A percentile compares a stretch with the other conserved stretches of the same genome.
Evolutionary conservation across 805 yeast genomes (phyloP).

Genomic region (Saturnispora kantuleensis): DNA sequence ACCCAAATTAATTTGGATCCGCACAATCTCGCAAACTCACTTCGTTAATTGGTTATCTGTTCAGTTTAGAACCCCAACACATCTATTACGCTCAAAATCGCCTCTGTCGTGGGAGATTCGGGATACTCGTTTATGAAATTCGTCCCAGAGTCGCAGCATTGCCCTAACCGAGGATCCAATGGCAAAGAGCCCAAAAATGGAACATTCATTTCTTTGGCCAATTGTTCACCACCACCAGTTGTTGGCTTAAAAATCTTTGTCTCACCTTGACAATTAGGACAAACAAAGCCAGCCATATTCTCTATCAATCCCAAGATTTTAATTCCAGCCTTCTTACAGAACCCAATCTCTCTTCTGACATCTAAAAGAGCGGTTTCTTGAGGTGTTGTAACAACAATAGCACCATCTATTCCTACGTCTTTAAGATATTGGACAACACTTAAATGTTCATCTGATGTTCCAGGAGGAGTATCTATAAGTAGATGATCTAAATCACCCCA

Average conservation of each 20-base stretch:
- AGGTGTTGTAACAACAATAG: slow-evolving; percentile 90
- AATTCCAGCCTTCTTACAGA: slow-evolving; percentile 85
- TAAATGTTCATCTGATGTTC: slow-evolving; percentile 95
- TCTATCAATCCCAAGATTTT: slow-evolving; percentile 85
- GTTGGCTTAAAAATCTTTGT: slow-evolving; percentile 88
- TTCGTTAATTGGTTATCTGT: too few species aligned
- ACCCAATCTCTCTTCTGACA: slow-evolving; percentile 92
- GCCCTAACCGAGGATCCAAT: slow-evolving; percentile 89
- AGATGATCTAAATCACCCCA: slow-evolving; percentile 89
- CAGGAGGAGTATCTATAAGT: slow-evolving; percentile 95
- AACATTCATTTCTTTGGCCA: slow-evolving; percentile 70
- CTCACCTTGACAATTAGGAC: slow-evolving; percentile 88
- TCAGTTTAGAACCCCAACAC: slow-evolving; percentile 8
- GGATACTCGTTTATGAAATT: slow-evolving; percentile 76
- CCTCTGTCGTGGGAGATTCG: slow-evolving; percentile 87
- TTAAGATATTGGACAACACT: slow-evolving; percentile 81
- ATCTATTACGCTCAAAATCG: slow-evolving; percentile 78
- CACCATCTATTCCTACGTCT: slow-evolving; percentile 91
- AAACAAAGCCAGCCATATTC: slow-evolving; percentile 97
- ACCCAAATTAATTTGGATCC: too few species aligned
- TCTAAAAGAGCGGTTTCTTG: slow-evolving; percentile 95
- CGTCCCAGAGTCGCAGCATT: slow-evolving; percentile 77
- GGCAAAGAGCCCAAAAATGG: slow-evolving; percentile 90
- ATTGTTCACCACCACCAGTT: slow-evolving; percentile 87
- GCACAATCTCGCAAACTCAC: too few species aligned